These are phyloP conservation scores for Gossypium schwendimanii DNA, from an alignment of 441 rosid genomes.

Conservation along the genomic window DNA sequence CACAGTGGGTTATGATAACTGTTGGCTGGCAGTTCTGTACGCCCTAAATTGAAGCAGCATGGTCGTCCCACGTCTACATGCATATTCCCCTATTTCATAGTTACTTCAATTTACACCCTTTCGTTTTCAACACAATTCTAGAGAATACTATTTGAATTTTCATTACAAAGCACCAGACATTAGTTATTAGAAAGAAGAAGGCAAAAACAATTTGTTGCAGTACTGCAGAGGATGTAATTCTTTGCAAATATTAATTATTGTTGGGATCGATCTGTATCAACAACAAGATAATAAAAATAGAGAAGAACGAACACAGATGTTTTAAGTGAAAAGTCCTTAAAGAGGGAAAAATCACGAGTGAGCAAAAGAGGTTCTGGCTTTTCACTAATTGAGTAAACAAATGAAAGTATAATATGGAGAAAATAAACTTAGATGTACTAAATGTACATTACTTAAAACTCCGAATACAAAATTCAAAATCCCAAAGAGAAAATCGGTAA, in stretches of 20 bases:
- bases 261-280: neutral
- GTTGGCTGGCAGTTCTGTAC: neutral
- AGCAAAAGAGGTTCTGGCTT: no score
- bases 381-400: no score
- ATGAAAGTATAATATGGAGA: no score
- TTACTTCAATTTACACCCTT: no score
- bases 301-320: no score
- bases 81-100: neutral
- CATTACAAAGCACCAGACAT: neutral
- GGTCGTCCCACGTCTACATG: neutral
- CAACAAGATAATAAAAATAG: no score
- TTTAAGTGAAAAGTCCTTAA: rapidly evolving
- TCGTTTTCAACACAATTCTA: no score
- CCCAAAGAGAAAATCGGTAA: no score
- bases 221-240: neutral
- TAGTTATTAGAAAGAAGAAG: neutral
- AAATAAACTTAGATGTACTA: no score
- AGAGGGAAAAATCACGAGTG: no score
- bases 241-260: neutral
- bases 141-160: neutral
- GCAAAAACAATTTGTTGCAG: neutral
- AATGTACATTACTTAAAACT: no score
- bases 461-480: no score
- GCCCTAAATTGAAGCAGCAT: neutral
- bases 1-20: neutral